Evolutionary conservation across 2,329 filamentous ascomycete genomes (phyloP), one percentile per base, ranked within the genome.

Genomic region (Lecanicillium sp.): DNA sequence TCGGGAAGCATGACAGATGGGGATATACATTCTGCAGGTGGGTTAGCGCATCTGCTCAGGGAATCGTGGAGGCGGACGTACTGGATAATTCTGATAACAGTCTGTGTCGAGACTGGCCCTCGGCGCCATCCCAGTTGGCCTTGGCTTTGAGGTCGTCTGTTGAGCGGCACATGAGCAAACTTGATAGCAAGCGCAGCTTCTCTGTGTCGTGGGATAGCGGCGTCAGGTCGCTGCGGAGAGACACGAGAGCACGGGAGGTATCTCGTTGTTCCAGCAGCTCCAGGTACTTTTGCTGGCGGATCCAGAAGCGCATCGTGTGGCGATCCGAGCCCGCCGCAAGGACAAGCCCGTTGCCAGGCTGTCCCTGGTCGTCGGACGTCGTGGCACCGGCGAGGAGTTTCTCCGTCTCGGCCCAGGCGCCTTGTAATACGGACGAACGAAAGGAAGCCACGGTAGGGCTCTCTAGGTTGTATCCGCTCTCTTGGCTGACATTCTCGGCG

Each of bases 1-100:
- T 95, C 88, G 2, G 93, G 93, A 47, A 98, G 86, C 90, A 98
- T 97, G 37, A 95, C 87, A 4, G 90, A 93, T 0, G 93, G 91
- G 2, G 93, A 95, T 63, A 98, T 95, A 49, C 82, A 95, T 72
- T 78, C 87, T 91, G 56, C 29, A n/a, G 36, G 5, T 9, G 15
- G 20, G 36, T 51, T 39, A 47, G 49, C 20, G 17, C 20, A 33
- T 12, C 26, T 36, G 32, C 48, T 69, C 46, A 63, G 51, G 45
- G 44, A 17, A 42, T 46, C n/a, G 26, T 20, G 37, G 42, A 35
- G 17, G 36, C 8, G 7, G 14, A 68, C 80, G 67, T 71, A 93
- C 87, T 88, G 20, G 90, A 95, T 27, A 97, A 70, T 51, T 93
- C 81, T 1, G 87, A 88, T 17, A 97, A 76, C 4, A 97, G 69